Evolutionary conservation across 805 yeast genomes (phyloP), one percentile per base, ranked within the genome.

Genomic region (Ogataea thermomethanolica): DNA sequence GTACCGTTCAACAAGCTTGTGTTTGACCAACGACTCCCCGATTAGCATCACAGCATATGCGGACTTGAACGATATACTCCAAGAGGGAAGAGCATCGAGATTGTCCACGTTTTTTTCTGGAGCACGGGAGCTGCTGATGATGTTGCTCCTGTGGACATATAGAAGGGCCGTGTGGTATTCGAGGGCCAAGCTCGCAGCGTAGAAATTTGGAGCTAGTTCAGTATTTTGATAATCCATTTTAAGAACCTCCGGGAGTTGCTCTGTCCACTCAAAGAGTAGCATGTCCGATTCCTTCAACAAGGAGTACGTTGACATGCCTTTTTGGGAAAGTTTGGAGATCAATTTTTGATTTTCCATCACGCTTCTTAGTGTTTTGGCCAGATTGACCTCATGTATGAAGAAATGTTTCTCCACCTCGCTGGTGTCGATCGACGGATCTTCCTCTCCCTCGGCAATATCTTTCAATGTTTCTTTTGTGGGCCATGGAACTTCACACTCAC

Each of bases 21-120:
- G 82, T 31, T 71, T 74, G 28, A 70, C 50, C 42, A 84, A 50
- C 42, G 75, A 78, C 35, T 79, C 78, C 22, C 78, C 70, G 39
- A 85, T 79, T 30, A 75, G 68, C 5, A 84, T 73, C 46, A 84
- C 78, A 78, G 82, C 79, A 52, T 85, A 76, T 1, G 93, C 88
- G 1, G 90, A 83, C 57, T 83, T 87, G 66, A 84, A 84, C 3
- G 88, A 84, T 43, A 84, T 81, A 11, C 89, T 84, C 84, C 87
- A 79, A 8, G 85, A 78, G 3, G 87, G 84, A 55, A 77, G 78
- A 39, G 35, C 34, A 56, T 67, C 59, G 61, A 69, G 62, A 47
- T 59, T 64, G 11, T 71, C 70, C 39, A 61, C 61, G 1, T 69
- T n/a, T 20, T 28, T 15, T 8, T 17, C 25, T 9, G 17, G 11